Evolutionary conservation across 805 yeast species (phyloP).

Genomic region (Barnettozyma vustinii): DNA sequence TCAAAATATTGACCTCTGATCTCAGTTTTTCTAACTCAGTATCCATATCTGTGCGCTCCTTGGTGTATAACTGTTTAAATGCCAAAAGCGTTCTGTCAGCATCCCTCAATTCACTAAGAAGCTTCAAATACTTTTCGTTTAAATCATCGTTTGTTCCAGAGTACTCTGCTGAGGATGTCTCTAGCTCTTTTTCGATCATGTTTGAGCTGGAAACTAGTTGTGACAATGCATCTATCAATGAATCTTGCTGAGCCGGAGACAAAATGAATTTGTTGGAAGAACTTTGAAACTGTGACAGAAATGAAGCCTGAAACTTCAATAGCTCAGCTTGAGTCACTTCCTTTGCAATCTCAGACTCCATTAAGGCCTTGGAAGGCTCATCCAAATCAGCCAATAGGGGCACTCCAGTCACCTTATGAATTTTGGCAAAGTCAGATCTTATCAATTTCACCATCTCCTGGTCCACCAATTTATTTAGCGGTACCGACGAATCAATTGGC

Average conservation of each 20-base stretch:
- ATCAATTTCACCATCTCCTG: constrained; percentile 33
- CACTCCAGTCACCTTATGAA: constrained; percentile 19
- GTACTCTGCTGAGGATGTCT: constrained; percentile 11
- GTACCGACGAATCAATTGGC: not conserved
- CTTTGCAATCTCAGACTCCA: constrained; percentile 10
- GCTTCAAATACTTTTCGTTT: constrained; percentile 7
- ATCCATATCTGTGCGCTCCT: constrained; percentile 12
- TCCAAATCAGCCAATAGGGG: constrained; percentile 20
- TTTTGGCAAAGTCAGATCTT: constrained; percentile 36
- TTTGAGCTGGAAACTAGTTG: constrained; percentile 8
- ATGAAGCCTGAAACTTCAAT: constrained; percentile 8
- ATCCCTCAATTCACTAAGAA: constrained; percentile 16
- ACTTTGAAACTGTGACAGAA: constrained; percentile 5
- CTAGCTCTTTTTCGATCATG: constrained; percentile 14
- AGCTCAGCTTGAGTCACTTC: constrained; percentile 10
- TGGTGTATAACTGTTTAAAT: constrained; percentile 16
- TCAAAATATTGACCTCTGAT: constrained; percentile 21
- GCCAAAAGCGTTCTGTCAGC: constrained; percentile 20
- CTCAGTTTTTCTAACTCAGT: constrained; percentile 15
- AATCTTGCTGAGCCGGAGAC: not conserved
- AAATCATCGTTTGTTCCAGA: constrained; percentile 10
- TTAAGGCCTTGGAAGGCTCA: constrained; percentile 5
- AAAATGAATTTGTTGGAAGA: not conserved
- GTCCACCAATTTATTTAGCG: constrained; percentile 18
- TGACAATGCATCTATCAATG: not conserved